phyloP scores from a whole-genome alignment of 495 filamentous ascomycete genomes.

The Rhizodiscina lignyota region DNA sequence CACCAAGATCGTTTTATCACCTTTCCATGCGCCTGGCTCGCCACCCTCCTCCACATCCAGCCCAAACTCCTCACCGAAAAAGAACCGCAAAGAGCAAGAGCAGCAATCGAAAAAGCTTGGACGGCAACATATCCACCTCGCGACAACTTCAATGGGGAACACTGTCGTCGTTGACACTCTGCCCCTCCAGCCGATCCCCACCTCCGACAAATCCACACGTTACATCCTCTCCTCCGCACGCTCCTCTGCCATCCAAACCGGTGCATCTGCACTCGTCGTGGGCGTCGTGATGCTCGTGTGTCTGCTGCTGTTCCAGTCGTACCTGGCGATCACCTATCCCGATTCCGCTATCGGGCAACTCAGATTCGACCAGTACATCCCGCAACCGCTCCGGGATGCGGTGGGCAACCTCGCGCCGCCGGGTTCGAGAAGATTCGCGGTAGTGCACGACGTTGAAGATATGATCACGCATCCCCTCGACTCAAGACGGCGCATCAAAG shows the following conservation, averaged over 20 bases:
- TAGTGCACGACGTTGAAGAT: neutral
- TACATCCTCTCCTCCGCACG: slow-evolving; percentile 46
- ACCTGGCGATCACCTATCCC: too few relatives aligned
- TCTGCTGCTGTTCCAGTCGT: slow-evolving; percentile 44
- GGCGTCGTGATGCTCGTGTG: slow-evolving; percentile 37
- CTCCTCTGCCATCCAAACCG: slow-evolving; percentile 29
- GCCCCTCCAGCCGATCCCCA: slow-evolving; percentile 38
- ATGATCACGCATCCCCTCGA: neutral
- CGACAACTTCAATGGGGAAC: slow-evolving; percentile 71
- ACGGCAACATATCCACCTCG: slow-evolving; percentile 57
- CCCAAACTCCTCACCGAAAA: neutral
- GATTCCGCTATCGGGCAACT: too few relatives aligned
- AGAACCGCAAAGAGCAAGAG: slow-evolving; percentile 12
- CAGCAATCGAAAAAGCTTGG: slow-evolving; percentile 2
- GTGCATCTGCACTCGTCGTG: slow-evolving; percentile 30
- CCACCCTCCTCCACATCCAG: neutral
- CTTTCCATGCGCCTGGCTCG: slow-evolving; percentile 36
- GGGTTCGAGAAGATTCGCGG: too few relatives aligned
- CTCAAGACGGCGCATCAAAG: neutral
- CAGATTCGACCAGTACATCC: too few relatives aligned
- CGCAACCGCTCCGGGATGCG: too few relatives aligned
- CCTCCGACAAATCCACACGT: slow-evolving; percentile 35
- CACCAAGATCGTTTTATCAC: slow-evolving; percentile 68
- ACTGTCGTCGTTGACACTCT: slow-evolving; percentile 75
- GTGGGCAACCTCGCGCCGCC: too few relatives aligned